Percentiles rank a stretch among this genome's conserved stretches.
Conservation (phyloP, 225 moss, liverwort and hornwort species). For the Rhytidiadelphus loreus region DNA sequence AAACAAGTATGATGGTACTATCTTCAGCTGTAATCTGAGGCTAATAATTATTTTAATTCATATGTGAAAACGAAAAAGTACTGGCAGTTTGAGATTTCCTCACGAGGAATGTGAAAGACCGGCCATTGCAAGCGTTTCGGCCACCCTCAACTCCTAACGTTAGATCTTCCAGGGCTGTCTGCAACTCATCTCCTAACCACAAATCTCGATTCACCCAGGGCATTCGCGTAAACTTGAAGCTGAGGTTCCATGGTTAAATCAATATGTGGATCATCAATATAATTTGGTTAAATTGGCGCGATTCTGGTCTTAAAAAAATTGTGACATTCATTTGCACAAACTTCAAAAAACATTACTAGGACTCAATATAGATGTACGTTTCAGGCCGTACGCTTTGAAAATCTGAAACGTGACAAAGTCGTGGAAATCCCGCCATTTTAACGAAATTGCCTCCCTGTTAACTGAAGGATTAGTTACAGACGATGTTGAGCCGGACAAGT, state of each 20-base stretch:
- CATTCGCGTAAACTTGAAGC: neutral
- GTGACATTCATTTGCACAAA: neutral
- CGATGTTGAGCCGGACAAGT: neutral
- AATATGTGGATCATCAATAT: neutral
- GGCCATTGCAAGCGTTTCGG: neutral
- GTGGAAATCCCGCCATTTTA: neutral
- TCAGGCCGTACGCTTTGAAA: neutral
- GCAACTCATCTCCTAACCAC: neutral
- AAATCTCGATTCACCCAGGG: neutral
- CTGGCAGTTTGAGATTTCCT: neutral
- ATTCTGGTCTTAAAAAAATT: neutral
- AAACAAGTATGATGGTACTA: neutral
- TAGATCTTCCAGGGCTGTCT: neutral
- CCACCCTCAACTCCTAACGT: neutral
- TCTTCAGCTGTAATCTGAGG: neutral
- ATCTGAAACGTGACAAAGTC: neutral
- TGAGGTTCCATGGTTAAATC: neutral
- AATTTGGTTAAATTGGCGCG: neutral
- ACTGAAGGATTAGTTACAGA: neutral
- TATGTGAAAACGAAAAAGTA: neutral
- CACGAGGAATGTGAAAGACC: slow-evolving; percentile 6
- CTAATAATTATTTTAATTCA: neutral
- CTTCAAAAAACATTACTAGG: neutral
- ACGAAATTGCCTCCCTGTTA: neutral
- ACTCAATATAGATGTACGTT: too few relatives aligned